Base-by-base conservation (phyloP, 768 basidiomycete genomes). In the Hericium erinaceus region DNA sequence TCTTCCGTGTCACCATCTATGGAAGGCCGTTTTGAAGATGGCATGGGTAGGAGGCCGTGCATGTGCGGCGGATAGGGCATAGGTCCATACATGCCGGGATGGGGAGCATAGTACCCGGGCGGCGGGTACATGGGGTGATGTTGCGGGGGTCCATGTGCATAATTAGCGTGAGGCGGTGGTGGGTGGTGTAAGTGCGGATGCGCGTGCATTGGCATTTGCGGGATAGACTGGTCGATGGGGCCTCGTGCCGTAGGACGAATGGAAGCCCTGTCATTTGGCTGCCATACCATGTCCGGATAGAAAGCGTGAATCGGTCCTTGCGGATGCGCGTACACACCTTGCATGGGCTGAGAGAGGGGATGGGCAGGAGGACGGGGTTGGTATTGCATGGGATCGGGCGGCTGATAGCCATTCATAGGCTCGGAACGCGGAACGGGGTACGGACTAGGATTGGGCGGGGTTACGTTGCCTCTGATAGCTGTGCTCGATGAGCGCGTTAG, bases 161-260 rank as follows among this genome's bases (percentile, higher is more conserved):
- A 13, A 26, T 51, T 24, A 9, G 16, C 15, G 16, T 22, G 49
- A 18, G 16, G 26, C 49, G 49, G 49, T 11, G 33, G 33, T 33
- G 33, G 33, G 9, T 33, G 33, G 33, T 33, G 33, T 33, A 33
- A 33, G 9, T 33, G 33, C 6, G 33, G 33, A 33, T 33, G 33
- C 33, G 33, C 33, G 33, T 33, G 33, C 33, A 33, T 33, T 33
- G 33, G 49, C 49, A 51, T 64, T 64, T 72, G 74, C 51, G 69
- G 70, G 58, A 69, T 56, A 48, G 69, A 63, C 61, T 70, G 61
- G 40, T 62, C 64, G 22, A 64, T 48, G 58, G 65, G 70, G 49
- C 70, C 78, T 48, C 83, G 80, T 38, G 82, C 81, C 48, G 77
- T 78, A 64, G 85, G 62, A 62, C 82, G 82, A 68, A 83, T 68